phyloP scores from a whole-genome alignment of 2,329 filamentous ascomycete genomes.

The Hypoxylon sp. region DNA sequence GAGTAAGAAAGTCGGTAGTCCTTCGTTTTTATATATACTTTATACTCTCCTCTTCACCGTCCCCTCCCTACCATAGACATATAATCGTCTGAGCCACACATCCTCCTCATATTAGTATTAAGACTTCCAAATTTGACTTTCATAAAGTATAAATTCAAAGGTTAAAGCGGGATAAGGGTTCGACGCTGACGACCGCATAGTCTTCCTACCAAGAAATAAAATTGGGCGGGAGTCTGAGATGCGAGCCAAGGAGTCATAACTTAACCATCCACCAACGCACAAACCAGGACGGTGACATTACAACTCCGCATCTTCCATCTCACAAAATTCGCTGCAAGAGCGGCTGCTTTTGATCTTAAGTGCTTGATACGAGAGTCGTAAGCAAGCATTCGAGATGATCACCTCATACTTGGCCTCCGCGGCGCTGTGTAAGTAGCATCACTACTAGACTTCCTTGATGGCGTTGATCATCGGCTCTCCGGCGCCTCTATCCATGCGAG shows the following conservation, averaged over 20 bases:
- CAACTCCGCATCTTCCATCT: slow-evolving; percentile 1
- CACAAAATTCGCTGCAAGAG: slow-evolving; percentile 1
- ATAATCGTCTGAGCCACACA: neutral
- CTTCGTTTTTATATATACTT: slow-evolving; percentile 14
- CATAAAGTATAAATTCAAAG: slow-evolving; percentile 8
- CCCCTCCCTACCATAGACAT: neutral
- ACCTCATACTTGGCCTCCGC: slow-evolving; percentile 30
- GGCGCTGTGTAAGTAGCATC: slow-evolving; percentile 47
- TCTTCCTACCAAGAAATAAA: slow-evolving; percentile 14
- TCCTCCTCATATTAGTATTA: neutral
- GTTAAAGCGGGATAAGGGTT: slow-evolving; percentile 28
- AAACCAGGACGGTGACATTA: slow-evolving; percentile 8
- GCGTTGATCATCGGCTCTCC: neutral
- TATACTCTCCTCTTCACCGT: neutral
- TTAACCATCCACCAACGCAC: slow-evolving; percentile 20
- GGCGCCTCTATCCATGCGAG: neutral
- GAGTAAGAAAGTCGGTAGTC: neutral
- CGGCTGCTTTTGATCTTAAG: neutral
- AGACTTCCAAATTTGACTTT: slow-evolving; percentile 29
- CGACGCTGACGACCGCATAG: slow-evolving; percentile 27
- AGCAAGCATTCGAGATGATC: slow-evolving; percentile 28
- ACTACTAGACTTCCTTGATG: neutral
- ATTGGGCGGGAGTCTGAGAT: slow-evolving; percentile 21
- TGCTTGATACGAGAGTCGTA: neutral
- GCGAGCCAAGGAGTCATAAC: slow-evolving; percentile 19